Base-by-base conservation (phyloP, 2,329 filamentous ascomycete genomes). In the Cordyceps tenuipes region DNA sequence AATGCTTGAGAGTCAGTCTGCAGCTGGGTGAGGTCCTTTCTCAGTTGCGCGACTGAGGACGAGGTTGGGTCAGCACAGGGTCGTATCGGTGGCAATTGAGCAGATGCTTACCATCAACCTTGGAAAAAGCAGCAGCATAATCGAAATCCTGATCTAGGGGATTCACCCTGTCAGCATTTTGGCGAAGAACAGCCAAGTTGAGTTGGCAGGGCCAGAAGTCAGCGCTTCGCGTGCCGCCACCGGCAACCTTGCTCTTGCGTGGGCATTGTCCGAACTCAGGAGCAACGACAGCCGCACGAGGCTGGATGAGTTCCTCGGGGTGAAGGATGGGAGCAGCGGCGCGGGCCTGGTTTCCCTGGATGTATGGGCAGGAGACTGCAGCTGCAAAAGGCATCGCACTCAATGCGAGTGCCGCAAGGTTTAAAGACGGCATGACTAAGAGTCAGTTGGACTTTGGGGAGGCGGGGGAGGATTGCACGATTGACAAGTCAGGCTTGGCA, bases 1-100 rank as follows among this genome's bases (percentile, higher is more conserved):
- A 83, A 91, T 44, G 89, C 84, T 74, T 91, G 85, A 1, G 87
- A 91, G 70, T 90, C 84, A 56, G 88, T 91, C 85, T 91, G 87
- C 68, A 91, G 70, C 21, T 76, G 78, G 21, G 77, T 68, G 4
- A 92, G 74, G 69, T 92, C 89, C 74, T 88, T 86, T 82, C 91
- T 91, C 65, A 91, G 73, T 29, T 75, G 86, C 62, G 81, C 76
- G 69, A 89, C 89, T 60, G 4, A 12, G 10, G 19, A 9, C 23
- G 17, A 31, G n/a, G 17, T 15, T 6, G 12, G 15, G 49, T 59
- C 6, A 59, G 56, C 8, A 29, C 12, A 21, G 6, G 1, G 13
- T 5, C 34, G 4, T 19, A 1, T 31, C 5, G 1, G 4, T 48
- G 2, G 15, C 21, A 17, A 13, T 13, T 54, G 21, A 31, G 12